Percentiles rank a stretch among this genome's conserved stretches.
Conservation (phyloP, 176 grass and related monocot genomes). For the Pontederia crassipes region DNA sequence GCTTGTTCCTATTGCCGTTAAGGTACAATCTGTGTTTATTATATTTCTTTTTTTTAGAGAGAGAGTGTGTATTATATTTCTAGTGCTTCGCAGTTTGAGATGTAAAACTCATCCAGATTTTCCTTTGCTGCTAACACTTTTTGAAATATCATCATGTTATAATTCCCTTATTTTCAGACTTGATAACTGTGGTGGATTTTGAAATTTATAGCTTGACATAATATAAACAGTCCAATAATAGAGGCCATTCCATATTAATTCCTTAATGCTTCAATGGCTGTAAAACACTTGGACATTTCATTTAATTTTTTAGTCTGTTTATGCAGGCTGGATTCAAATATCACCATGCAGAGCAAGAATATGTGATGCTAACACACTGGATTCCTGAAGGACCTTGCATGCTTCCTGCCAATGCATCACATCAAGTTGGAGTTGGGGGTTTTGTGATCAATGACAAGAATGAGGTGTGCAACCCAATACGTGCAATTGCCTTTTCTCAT, state of each 20-base stretch:
- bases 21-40: constrained; percentile 28
- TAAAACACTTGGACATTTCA: too few species aligned
- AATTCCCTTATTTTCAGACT: too few species aligned
- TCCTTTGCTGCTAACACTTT: too few species aligned
- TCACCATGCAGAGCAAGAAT: constrained; percentile 89
- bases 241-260: too few species aligned
- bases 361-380: constrained; percentile 96
- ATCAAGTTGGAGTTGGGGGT: constrained; percentile 90
- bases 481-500: too few species aligned
- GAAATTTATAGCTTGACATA: too few species aligned
- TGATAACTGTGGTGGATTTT: too few species aligned
- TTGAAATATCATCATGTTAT: too few species aligned
- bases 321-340: constrained; percentile 88
- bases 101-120: too few species aligned
- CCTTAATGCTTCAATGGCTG: background rate
- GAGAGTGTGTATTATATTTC: too few species aligned
- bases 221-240: too few species aligned
- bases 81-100: too few species aligned
- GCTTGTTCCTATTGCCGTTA: constrained; percentile 67
- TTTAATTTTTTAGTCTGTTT: background rate
- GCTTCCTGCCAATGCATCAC: constrained; percentile 89
- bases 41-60: background rate
- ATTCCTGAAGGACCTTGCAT: constrained; percentile 75
- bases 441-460: constrained; percentile 91
- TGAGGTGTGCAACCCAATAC: constrained; percentile 30